These are phyloP conservation scores for Dothistroma pini DNA, from an alignment of 2,329 filamentous ascomycete species.

Conservation along the genomic window DNA sequence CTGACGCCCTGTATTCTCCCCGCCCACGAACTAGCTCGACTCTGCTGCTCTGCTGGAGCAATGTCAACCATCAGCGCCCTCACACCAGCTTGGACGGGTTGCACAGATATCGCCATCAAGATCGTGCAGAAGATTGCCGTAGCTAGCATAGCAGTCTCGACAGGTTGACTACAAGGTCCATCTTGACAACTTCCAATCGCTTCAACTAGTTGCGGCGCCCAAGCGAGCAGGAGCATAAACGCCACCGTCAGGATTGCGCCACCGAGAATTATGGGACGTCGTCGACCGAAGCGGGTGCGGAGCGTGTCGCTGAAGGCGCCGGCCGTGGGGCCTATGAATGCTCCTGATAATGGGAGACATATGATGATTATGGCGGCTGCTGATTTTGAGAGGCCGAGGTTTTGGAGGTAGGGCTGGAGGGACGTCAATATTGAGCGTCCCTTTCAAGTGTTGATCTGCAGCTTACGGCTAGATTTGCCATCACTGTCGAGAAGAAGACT, in stretches of 20 bases:
- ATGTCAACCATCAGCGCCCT: slow-evolving; percentile 20
- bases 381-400: slow-evolving; percentile 21
- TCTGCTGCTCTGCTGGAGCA: slow-evolving; percentile 13
- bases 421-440: too few species aligned
- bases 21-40: slow-evolving; percentile 14
- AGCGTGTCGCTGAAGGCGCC: slow-evolving; percentile 16
- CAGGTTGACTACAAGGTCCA: not conserved
- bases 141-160: not conserved
- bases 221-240: slow-evolving; percentile 16
- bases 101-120: slow-evolving; percentile 13
- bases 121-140: slow-evolving; percentile 15
- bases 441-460: too few species aligned
- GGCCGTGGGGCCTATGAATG: slow-evolving; percentile 15
- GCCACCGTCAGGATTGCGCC: slow-evolving; percentile 9
- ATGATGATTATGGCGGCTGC: slow-evolving; percentile 20
- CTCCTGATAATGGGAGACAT: slow-evolving; percentile 19
- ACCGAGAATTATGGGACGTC: slow-evolving; percentile 21
- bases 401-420: slow-evolving; percentile 22
- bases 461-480: slow-evolving; percentile 21
- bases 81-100: slow-evolving; percentile 20
- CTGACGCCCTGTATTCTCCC: slow-evolving; percentile 16
- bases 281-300: slow-evolving; percentile 13
- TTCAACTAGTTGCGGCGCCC: slow-evolving; percentile 13
- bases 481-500: slow-evolving; percentile 24
- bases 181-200: not conserved